Evolutionary conservation across 768 basidiomycete species (phyloP), one percentile per base, ranked within the genome.

Genomic region (Guyanaporus albipodus): DNA sequence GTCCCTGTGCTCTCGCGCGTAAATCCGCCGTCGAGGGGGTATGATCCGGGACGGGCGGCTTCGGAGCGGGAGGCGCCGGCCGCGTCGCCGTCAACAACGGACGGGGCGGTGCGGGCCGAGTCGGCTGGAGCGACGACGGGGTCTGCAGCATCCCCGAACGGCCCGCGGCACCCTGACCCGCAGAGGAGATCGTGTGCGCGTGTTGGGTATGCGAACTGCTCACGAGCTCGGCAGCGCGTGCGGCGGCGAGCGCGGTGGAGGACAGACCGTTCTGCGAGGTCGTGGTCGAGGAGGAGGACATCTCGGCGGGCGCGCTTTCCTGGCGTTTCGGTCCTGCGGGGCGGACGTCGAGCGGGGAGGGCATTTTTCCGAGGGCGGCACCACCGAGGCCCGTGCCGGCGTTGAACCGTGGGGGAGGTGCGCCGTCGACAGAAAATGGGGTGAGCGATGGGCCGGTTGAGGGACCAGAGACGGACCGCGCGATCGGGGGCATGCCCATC

Each of bases 301-400:
- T 42, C 17, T 70, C 70, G 32, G 67, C 47, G 0, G 77, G 71
- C 11, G 73, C 71, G 9, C 67, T 71, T 15, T 79, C 78, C 49
- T 77, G 78, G 34, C 79, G 70, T 50, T 67, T 71, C 26, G 72
- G 57, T 3, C 57, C 53, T 23, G 56, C 39, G 4, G 69, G 68
- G 9, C 78, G 70, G 15, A 55, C 53, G 11, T 67, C 64, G 19
- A 70, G 63, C 5, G 71, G 60, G 12, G 67, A 67, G 40, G 60
- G 58, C 44, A 74, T 67, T 61, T 78, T 80, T 28, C 69, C 66
- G 28, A 80, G 61, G 9, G 64, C 52, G 10, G 75, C 64, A 7
- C 93, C 94, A 26, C 84, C 95, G 17, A 96, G 79, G 2, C 95
- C 95, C 3, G 92, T 94, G 2, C 92, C 93, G 8, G 89, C 93